These are phyloP conservation scores for Backusella parvicylindrica DNA, from an alignment of 192 early-diverging fungal genomes.

Conservation along the genomic window DNA sequence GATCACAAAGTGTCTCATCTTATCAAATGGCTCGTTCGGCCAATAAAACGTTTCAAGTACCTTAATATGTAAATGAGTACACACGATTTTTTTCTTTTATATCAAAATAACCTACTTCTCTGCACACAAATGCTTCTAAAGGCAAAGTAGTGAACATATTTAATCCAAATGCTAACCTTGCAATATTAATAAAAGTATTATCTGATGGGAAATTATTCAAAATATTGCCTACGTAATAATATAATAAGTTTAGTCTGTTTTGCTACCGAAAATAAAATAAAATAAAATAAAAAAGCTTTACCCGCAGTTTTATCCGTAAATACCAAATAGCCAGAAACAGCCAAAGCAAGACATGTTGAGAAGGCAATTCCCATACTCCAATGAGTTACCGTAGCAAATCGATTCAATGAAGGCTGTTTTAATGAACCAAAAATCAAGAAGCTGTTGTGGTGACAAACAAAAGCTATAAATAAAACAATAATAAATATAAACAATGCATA, in stretches of 20 bases:
- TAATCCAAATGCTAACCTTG: constrained; percentile 81
- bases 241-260: neutral
- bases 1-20: constrained; percentile 59
- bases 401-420: constrained; percentile 74
- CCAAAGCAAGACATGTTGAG: constrained; percentile 67
- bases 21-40: constrained; percentile 46
- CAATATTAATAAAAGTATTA: constrained; percentile 78
- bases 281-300: constrained; percentile 16
- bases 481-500: neutral
- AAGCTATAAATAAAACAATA: constrained; percentile 47
- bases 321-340: constrained; percentile 67
- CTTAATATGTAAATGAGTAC: constrained; percentile 19
- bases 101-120: constrained; percentile 53
- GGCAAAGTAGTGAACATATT: constrained; percentile 97
- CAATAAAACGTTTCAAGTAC: constrained; percentile 67
- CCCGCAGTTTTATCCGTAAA: constrained; percentile 84
- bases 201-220: constrained; percentile 85
- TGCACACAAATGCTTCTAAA: constrained; percentile 85
- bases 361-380: constrained; percentile 73
- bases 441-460: constrained; percentile 96
- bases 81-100: neutral
- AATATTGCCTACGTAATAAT: constrained; percentile 64
- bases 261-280: neutral
- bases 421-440: constrained; percentile 89
- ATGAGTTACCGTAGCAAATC: constrained; percentile 82